Base-by-base conservation (phyloP, 2,329 filamentous ascomycete genomes). In the Fusarium euwallaceae region DNA sequence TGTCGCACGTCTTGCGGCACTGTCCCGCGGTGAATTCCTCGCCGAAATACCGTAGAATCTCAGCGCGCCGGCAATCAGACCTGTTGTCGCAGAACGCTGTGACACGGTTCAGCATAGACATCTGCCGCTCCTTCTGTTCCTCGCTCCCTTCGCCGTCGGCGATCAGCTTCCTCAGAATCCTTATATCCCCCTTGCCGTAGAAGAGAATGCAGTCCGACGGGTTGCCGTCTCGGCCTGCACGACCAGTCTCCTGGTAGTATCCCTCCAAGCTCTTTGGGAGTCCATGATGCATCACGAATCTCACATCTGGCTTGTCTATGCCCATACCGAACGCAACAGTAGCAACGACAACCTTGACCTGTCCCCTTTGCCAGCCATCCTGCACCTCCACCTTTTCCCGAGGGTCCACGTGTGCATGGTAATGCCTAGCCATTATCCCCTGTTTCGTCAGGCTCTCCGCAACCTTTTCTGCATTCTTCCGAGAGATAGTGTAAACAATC, bases 271-370 rank as follows among this genome's bases (percentile, higher is more conserved):
- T 98, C 83, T 98, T 98, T 1, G 97, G 97, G 6, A 99, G 88
- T 51, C 92, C 93, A 78, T 97, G 93, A 80, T 99, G 97, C 45
- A 99, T 94, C 37, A 99, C 97, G 81, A 97, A 99, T 32, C 97
- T 93, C 58, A 99, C 97, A 81, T 99, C 93, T 1, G 95, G 91
- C 82, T 99, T 99, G 86, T 99, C 97, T 75, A 99, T 99, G 17
- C 97, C 97, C 97, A 99, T 99, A 7, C 97, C 97, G 81, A 99
- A 99, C 24, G 97, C 97, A 82, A 99, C 98, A 0, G 97, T 99
- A 22, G 97, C 97, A 60, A 99, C 97, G 51, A 99, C 97, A 37
- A 99, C 94, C 76, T 98, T 93, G 78, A 93, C 90, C 61, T 87
- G 85, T 7, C 95, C 95, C 51, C 84, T 86, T 82, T 99, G 97